Percentiles rank a stretch among this genome's conserved stretches.
Conservation (phyloP, 441 rosid genomes). For the Melastoma candidum region DNA sequence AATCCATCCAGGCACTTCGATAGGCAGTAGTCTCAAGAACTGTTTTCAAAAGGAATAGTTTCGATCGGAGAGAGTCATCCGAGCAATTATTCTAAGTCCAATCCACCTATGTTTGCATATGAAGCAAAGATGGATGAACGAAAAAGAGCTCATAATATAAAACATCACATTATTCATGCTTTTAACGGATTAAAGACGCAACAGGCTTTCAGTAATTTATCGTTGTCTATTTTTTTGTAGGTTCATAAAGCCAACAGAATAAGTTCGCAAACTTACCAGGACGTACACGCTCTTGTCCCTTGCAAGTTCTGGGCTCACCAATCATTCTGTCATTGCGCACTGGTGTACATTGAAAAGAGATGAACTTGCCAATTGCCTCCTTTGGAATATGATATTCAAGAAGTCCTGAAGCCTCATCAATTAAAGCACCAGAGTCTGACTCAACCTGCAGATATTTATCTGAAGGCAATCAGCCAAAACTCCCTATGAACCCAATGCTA, state of each 20-base stretch:
- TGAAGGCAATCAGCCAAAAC: constrained; percentile 8
- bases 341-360: constrained; percentile 85
- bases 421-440: constrained; percentile 47
- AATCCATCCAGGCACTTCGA: too few relatives aligned
- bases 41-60: too few relatives aligned
- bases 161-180: too few relatives aligned
- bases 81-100: too few relatives aligned
- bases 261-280: constrained; percentile 46
- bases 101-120: too few relatives aligned
- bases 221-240: not conserved
- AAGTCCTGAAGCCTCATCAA: constrained; percentile 64
- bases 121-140: too few relatives aligned
- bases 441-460: constrained; percentile 42
- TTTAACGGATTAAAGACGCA: not conserved
- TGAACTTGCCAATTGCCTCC: constrained; percentile 81
- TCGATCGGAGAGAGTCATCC: too few relatives aligned
- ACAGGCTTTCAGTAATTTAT: too few relatives aligned
- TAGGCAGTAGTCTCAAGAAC: too few relatives aligned
- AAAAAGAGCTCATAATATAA: too few relatives aligned
- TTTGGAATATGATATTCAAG: constrained; percentile 69
- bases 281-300: constrained; percentile 80
- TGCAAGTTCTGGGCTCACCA: constrained; percentile 85
- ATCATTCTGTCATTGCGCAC: constrained; percentile 79
- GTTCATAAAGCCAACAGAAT: not conserved
- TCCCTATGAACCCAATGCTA: too few relatives aligned